A percentile compares a stretch with the other conserved stretches of the same genome.
These are phyloP conservation scores for Achaetomium macrosporum DNA, from an alignment of 2,329 filamentous ascomycete genomes.

Conservation along the genomic window DNA sequence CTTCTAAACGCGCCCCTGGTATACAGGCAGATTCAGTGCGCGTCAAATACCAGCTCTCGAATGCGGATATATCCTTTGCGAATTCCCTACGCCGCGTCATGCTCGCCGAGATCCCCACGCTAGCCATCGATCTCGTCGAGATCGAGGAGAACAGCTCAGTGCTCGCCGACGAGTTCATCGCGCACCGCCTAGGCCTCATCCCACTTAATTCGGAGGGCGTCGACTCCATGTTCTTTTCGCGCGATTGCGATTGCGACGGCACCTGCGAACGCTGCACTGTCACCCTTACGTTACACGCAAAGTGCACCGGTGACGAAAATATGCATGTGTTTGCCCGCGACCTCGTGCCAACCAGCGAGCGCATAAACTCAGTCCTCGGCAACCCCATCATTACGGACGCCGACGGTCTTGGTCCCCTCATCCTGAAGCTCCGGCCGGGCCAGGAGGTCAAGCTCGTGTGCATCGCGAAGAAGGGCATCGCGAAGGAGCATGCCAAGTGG, in stretches of 20 bases:
- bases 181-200: conserved; percentile 84
- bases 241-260: conserved; percentile 94
- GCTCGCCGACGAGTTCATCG: conserved; percentile 91
- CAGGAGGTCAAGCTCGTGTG: conserved; percentile 89
- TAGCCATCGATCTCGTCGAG: conserved; percentile 92
- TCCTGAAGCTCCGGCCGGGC: conserved; percentile 82
- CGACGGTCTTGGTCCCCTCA: conserved; percentile 73
- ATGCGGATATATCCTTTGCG: conserved; percentile 84
- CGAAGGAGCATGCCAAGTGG: conserved; percentile 99
- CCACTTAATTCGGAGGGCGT: conserved; percentile 81
- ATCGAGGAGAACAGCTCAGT: conserved; percentile 93
- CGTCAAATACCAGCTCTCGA: conserved; percentile 87
- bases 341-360: conserved; percentile 63
- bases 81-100: conserved; percentile 89
- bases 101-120: conserved; percentile 87
- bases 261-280: conserved; percentile 92
- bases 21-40: conserved; percentile 68
- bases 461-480: conserved; percentile 96
- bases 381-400: conserved; percentile 78
- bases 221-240: conserved; percentile 75
- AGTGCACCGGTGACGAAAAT: conserved; percentile 77
- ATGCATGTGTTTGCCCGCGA: conserved; percentile 95
- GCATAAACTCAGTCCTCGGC: conserved; percentile 69
- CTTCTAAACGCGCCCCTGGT: conserved; percentile 20
- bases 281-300: conserved; percentile 74